Evolutionary conservation across 2,329 filamentous ascomycete genomes (phyloP), one percentile per base, ranked within the genome.

Genomic region (Phyllosticta ampelicida): DNA sequence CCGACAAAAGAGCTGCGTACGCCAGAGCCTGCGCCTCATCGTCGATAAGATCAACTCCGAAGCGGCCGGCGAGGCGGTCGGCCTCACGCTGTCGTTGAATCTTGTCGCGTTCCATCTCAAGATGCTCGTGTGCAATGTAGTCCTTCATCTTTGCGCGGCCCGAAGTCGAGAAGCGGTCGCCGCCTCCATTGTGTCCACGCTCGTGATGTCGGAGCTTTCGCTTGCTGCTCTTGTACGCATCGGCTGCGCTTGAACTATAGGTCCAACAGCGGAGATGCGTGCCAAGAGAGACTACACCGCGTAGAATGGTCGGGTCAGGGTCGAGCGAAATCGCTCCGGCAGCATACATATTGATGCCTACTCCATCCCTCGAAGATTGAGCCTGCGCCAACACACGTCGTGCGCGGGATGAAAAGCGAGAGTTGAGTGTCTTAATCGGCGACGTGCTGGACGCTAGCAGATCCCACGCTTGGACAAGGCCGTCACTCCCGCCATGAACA

Each of bases 381-480:
- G 83, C 84, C 70, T 87, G 84, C 5, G 82, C 77, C 65, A 77
- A 78, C 70, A 90, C 84, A 59, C 91, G 88, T 62, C 91, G 87
- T 54, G 91, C 86, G 26, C 90, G 85, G 8, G 87, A 86, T 1
- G 88, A 88, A 63, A 92, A 90, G 13, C 87, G 85, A 2, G 90
- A 89, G 68, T 95, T 91, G 56, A 99, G 78, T 0, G 90, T 97
- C 48, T 90, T 84, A 55, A 97, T 81, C 0, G 94, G 89, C 19
- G 86, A 84, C 18, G 80, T 73, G 0, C 81, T 87, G 1, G 92
- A 97, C 0, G 86, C 89, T 52, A 99, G 77, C n/a, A 88, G 89
- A 74, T 99, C 94, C 94, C 94, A 99, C 5, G 90, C 89, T 71
- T 97, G 94, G 4, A 96, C 92, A 2, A 97, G 81, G 0, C 94